phyloP scores from a whole-genome alignment of 176 grass and related monocot genomes.

The Lolium multiflorum region DNA sequence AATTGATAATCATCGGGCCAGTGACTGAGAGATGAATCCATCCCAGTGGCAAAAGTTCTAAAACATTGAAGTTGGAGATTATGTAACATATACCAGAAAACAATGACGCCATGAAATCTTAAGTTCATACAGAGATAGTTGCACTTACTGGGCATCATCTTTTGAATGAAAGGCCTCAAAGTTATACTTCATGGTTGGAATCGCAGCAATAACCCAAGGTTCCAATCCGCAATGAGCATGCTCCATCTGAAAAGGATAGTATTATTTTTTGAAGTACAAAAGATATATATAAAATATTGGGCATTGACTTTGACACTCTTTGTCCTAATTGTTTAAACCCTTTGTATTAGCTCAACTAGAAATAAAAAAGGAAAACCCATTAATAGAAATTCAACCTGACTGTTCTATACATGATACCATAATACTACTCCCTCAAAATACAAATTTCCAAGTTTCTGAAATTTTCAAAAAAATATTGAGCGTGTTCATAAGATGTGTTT shows the following conservation, averaged over 20 bases:
- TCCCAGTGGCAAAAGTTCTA: not conserved
- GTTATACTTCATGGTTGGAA: slow-evolving; percentile 72
- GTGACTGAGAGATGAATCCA: not conserved
- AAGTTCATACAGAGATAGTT: slow-evolving; percentile 22
- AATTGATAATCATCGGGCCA: not conserved
- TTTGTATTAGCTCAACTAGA: not conserved
- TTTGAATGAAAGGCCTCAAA: slow-evolving; percentile 54
- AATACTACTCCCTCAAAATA: no score
- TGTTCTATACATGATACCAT: not conserved
- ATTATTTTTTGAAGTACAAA: slow-evolving; percentile 36
- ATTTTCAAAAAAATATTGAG: no score
- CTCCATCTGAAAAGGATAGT: slow-evolving; percentile 52
- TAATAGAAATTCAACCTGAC: not conserved
- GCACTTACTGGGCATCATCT: slow-evolving; percentile 79
- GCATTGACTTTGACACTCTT: not conserved
- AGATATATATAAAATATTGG: not conserved
- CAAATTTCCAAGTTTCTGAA: no score
- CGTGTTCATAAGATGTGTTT: no score
- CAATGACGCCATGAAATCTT: not conserved
- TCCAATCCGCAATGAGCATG: slow-evolving; percentile 61
- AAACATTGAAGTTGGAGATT: not conserved
- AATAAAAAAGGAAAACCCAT: not conserved
- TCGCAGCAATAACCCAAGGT: slow-evolving; percentile 67
- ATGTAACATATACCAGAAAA: not conserved
- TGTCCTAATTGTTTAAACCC: not conserved